phyloP scores from a whole-genome alignment of 768 basidiomycete genomes.

The Melanogaster broomeanus region DNA sequence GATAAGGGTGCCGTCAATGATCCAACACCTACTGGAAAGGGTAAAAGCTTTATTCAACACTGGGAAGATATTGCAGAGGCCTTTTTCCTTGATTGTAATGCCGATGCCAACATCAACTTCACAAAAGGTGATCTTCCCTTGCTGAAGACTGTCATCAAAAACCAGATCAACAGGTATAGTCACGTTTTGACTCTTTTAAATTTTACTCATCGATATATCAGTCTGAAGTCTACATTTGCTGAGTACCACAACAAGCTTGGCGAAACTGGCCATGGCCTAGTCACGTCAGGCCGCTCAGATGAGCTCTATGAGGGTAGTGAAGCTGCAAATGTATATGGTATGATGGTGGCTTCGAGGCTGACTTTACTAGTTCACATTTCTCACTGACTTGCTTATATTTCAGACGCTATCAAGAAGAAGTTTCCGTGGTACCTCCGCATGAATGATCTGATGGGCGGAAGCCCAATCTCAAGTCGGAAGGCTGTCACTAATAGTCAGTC shows the following conservation, averaged over 20 bases:
- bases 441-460: too few species aligned
- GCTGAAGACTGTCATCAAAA: neutral
- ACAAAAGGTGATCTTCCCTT: neutral
- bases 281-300: neutral
- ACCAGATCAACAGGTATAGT: neutral
- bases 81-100: conserved; percentile 2
- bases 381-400: too few species aligned
- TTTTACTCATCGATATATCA: neutral
- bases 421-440: too few species aligned
- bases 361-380: too few species aligned
- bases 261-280: neutral
- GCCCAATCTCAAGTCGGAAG: too few species aligned
- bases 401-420: too few species aligned
- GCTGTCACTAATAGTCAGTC: too few species aligned
- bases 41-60: conserved; percentile 1
- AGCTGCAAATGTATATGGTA: conserved; percentile 1
- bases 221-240: neutral
- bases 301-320: neutral
- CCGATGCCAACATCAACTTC: too few species aligned
- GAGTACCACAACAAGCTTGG: neutral
- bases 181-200: neutral
- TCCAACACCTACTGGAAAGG: conserved; percentile 6
- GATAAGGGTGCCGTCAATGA: conserved; percentile 6
- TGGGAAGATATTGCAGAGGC: conserved; percentile 6
- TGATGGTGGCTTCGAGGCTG: neutral